phyloP scores from a whole-genome alignment of 257 asterid genomes.

The Ilex asprella region DNA sequence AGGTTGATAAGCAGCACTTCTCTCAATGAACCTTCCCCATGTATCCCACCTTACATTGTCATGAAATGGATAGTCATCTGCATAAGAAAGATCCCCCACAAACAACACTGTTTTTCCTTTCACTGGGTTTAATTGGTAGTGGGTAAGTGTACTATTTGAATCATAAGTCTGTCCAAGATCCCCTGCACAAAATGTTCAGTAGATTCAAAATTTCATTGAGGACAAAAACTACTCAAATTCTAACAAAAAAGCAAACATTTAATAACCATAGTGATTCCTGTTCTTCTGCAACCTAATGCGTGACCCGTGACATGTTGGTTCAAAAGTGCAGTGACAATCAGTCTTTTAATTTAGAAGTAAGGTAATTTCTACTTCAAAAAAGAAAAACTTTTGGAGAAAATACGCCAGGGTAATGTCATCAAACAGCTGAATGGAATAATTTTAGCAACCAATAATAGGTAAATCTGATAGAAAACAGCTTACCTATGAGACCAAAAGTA shows the following conservation, averaged over 20 bases:
- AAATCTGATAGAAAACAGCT: neutral
- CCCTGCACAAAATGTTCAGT: conserved; percentile 28
- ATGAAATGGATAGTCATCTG: conserved; percentile 61
- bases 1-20: conserved; percentile 82
- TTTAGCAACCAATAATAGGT: no score
- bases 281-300: no score
- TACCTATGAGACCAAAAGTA: conserved; percentile 89
- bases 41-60: conserved; percentile 86
- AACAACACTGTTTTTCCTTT: conserved; percentile 70
- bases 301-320: no score
- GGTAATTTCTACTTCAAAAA: neutral
- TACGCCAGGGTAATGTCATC: neutral
- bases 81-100: conserved; percentile 91
- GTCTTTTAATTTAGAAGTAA: no score
- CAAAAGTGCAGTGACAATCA: no score
- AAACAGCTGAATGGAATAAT: no score
- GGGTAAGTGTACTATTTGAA: conserved; percentile 67
- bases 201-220: neutral
- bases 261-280: no score
- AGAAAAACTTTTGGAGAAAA: neutral
- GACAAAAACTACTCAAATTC: neutral
- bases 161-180: conserved; percentile 85
- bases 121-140: conserved; percentile 55
- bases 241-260: no score
- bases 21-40: conserved; percentile 84